Percentiles rank a stretch among this genome's conserved stretches.
Conservation (phyloP, 305 asterid genomes). For the Fraxinus xanthoxyloides region DNA sequence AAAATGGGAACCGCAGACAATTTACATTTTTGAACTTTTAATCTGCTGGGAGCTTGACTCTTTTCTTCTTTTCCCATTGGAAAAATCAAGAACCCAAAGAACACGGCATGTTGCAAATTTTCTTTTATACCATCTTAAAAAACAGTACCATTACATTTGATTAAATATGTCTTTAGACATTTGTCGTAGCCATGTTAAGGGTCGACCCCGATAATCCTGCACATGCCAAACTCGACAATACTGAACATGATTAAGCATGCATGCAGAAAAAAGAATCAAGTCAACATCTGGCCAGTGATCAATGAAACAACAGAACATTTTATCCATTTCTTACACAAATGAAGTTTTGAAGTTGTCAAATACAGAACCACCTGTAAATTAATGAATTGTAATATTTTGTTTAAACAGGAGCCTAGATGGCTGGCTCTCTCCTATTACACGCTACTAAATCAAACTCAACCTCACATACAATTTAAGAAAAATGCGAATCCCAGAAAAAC, state of each 20-base stretch:
- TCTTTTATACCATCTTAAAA: not conserved
- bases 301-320: not conserved
- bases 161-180: not conserved
- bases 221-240: not conserved
- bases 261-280: not conserved
- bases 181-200: not conserved
- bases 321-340: conserved; percentile 19
- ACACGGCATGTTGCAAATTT: conserved; percentile 3
- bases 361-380: conserved; percentile 30
- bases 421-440: conserved; percentile 54
- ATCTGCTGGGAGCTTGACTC: not conserved
- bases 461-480: conserved; percentile 55
- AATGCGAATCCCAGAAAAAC: conserved; percentile 38
- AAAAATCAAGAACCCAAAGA: conserved; percentile 18
- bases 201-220: not conserved
- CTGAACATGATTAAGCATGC: not conserved
- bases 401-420: conserved; percentile 45
- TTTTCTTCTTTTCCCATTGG: conserved; percentile 25
- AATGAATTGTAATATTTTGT: conserved; percentile 36
- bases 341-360: conserved; percentile 20
- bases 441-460: conserved; percentile 50
- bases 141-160: not conserved
- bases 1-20: not conserved
- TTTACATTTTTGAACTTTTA: conserved; percentile 13
- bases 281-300: not conserved